Evolutionary conservation across 2,329 filamentous ascomycete genomes (phyloP), one percentile per base, ranked within the genome.

Genomic region (Microdochium nivale): DNA sequence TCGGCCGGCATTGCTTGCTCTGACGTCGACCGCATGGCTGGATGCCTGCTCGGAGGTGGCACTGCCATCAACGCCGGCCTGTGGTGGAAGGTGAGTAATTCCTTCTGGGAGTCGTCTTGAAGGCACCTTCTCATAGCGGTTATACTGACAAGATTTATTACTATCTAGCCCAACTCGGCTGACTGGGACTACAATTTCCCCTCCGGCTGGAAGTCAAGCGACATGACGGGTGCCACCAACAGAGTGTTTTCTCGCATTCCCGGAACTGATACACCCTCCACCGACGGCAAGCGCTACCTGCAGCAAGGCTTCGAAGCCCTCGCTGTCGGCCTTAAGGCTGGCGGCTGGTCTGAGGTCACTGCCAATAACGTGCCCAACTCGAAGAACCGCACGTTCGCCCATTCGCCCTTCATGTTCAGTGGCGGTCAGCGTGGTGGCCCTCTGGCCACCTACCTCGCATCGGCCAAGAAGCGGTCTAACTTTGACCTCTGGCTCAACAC

Each of bases 141-240:
- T n/a, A 52, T 60, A 40, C 56, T 51, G 47, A 51, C 35, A 49
- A 11, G 10, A 49, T 30, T 50, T 25, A 46, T 52, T 32, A 14
- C 2, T 14, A 35, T 19, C 50, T 50, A 76, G 70, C 78, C 86
- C 0, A 79, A 83, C 54, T 73, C 78, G 4, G 64, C 70, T 8
- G 87, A 90, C 62, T 90, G 86, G 72, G 83, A 90, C 62, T 75
- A 79, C 63, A 86, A 86, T 64, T 90, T 87, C 70, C 87, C 87
- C 1, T 56, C 69, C 1, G 86, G 86, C 27, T 90, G 87, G 87
- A 83, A 86, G 65, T 75, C 80, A 19, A 63, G 69, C 5, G 84
- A 89, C 58, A 77, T 89, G 62, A 69, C 70, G 54, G 63, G 70
- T 24, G 79, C 86, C 1, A 79, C 83, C 5, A 67, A 77, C 25